A percentile compares a stretch with the other conserved stretches of the same genome.
These are phyloP conservation scores for Bremia lactucae DNA, from an alignment of 352 stramenopile species.

Conservation along the genomic window DNA sequence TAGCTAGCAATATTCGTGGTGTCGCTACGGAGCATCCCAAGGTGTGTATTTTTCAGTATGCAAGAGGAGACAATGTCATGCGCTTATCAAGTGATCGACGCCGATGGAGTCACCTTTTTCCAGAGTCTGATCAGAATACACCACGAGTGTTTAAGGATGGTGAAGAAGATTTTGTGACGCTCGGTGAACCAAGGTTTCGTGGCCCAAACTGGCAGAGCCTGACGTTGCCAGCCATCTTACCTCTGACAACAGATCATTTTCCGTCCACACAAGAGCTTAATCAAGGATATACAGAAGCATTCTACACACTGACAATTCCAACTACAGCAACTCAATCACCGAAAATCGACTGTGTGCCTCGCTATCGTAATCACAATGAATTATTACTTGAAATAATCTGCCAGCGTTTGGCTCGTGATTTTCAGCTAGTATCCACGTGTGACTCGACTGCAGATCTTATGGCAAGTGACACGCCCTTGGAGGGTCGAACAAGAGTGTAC, in stretches of 20 bases:
- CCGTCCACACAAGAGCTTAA: conserved; percentile 58
- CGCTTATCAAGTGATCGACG: conserved; percentile 79
- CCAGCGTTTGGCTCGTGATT: conserved; percentile 63
- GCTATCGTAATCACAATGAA: conserved; percentile 55
- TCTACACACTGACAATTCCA: conserved; percentile 69
- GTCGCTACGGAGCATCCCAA: conserved; percentile 5
- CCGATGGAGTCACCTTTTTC: conserved; percentile 95
- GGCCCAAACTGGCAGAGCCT: conserved; percentile 96
- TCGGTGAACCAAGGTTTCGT: conserved; percentile 33
- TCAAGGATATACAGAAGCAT: conserved; percentile 61
- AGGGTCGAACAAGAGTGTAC: conserved; percentile 29
- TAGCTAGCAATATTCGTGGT: conserved; percentile 5
- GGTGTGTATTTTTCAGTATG: conserved; percentile 45
- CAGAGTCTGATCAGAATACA: conserved; percentile 24
- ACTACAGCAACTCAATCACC: conserved; percentile 19
- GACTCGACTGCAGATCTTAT: conserved; percentile 24
- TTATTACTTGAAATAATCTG: conserved; percentile 77
- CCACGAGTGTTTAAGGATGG: conserved; percentile 3
- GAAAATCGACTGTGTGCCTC: conserved; percentile 34
- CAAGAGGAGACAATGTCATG: conserved; percentile 22
- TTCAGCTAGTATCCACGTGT: conserved; percentile 52
- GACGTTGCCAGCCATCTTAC: conserved; percentile 89
- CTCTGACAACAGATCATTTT: conserved; percentile 85
- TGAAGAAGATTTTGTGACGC: conserved; percentile 1
- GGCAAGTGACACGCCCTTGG: conserved; percentile 11